Percentiles rank a stretch among this genome's conserved stretches.
phyloP scores from a whole-genome alignment of 73 alveolate species.

The Tetrahymena thermophila region DNA sequence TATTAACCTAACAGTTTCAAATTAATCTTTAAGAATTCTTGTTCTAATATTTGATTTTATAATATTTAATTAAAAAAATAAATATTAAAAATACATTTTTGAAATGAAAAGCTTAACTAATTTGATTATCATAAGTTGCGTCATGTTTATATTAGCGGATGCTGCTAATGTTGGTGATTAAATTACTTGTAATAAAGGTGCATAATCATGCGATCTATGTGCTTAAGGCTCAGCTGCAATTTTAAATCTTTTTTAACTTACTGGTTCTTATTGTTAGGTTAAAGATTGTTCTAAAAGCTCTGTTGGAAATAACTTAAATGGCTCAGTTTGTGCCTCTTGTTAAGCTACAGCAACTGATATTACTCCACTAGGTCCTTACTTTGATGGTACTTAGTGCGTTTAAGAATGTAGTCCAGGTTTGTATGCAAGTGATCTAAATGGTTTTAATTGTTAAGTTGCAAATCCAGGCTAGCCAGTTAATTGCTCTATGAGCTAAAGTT shows the following conservation, averaged over 20 bases:
- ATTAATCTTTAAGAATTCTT: not conserved
- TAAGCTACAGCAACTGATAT: too few relatives aligned
- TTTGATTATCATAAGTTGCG: too few relatives aligned
- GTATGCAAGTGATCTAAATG: not conserved
- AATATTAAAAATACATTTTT: too few relatives aligned
- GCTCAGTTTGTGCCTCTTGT: not conserved
- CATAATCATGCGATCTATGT: not conserved
- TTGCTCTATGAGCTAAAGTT: not conserved
- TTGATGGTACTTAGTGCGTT: not conserved
- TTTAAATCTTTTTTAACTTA: too few relatives aligned
- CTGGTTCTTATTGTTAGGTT: not conserved
- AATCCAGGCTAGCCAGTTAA: not conserved
- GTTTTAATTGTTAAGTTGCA: not conserved
- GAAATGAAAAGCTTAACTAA: not conserved
- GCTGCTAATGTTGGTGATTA: too few relatives aligned
- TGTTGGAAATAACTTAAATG: not conserved
- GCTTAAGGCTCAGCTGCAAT: not conserved
- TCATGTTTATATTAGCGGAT: too few relatives aligned
- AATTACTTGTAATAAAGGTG: not conserved
- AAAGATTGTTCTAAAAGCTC: not conserved
- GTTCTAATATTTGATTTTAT: too few relatives aligned
- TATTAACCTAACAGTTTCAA: not conserved
- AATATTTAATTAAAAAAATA: too few relatives aligned
- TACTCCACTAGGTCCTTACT: not conserved
- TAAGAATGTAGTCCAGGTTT: not conserved